phyloP scores from a whole-genome alignment of 1,284 basidiomycete species.

The Leccinum proximum region DNA sequence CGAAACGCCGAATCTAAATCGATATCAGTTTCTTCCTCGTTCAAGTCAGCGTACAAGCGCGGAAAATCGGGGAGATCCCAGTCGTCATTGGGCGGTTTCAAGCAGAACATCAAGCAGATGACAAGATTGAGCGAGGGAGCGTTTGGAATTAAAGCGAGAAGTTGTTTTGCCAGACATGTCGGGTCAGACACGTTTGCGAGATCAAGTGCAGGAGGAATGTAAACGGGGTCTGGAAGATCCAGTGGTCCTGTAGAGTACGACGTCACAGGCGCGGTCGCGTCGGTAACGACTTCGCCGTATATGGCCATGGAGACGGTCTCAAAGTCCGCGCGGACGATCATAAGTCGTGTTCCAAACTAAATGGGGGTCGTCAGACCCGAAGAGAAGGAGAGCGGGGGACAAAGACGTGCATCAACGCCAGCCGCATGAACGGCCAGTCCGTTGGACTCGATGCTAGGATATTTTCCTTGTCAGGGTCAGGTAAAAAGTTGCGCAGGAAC shows the following conservation, averaged over 20 bases:
- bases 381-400: conserved; percentile 7
- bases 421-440: conserved; percentile 91
- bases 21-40: conserved; percentile 43
- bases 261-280: conserved; percentile 8
- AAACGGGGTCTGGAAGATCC: conserved; percentile 16
- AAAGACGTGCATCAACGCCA: conserved; percentile 49
- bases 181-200: conserved; percentile 61
- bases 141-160: conserved; percentile 57
- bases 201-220: conserved; percentile 42
- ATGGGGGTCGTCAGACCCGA: conserved; percentile 8
- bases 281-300: conserved; percentile 26
- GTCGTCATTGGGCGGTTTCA: conserved; percentile 70
- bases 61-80: conserved; percentile 76
- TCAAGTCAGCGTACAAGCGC: conserved; percentile 55
- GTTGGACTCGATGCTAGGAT: conserved; percentile 90
- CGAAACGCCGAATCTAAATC: conserved; percentile 53
- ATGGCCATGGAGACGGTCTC: conserved; percentile 47
- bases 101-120: conserved; percentile 67
- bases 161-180: conserved; percentile 52
- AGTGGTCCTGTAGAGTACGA: conserved; percentile 19
- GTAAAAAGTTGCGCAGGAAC: conserved; percentile 96
- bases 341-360: conserved; percentile 72
- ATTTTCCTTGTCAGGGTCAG: conserved; percentile 98
- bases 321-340: conserved; percentile 75
- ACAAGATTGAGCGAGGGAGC: conserved; percentile 59